phyloP scores from a whole-genome alignment of 179 eudicot genomes.

The Gypsophila paniculata region DNA sequence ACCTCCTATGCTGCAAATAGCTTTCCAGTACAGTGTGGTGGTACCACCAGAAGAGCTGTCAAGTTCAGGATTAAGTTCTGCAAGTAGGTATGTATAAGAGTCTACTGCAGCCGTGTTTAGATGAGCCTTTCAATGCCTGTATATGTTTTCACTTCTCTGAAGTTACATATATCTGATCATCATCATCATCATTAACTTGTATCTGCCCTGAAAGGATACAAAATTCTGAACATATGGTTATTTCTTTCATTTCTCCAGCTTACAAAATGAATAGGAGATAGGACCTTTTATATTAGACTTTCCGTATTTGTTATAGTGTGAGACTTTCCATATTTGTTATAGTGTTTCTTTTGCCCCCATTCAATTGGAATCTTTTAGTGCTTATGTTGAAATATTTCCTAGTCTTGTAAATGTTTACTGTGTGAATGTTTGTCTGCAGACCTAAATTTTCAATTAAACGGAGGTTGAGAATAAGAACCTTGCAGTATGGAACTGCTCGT shows the following conservation, averaged over 20 bases:
- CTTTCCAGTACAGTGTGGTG: slow-evolving; percentile 90
- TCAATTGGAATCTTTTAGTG: background rate
- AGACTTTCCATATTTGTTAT: too few species aligned
- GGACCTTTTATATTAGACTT: background rate
- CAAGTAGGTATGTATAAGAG: slow-evolving; percentile 58
- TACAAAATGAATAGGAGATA: background rate
- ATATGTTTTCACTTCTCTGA: too few species aligned
- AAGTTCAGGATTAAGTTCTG: slow-evolving; percentile 47
- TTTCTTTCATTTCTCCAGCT: background rate
- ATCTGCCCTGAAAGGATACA: slow-evolving; percentile 4
- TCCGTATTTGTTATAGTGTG: background rate
- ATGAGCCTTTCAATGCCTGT: background rate
- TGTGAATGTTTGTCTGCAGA: slow-evolving; percentile 44
- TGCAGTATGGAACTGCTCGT: slow-evolving; percentile 74
- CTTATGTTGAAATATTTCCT: background rate
- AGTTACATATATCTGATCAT: background rate
- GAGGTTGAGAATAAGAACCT: slow-evolving; percentile 78
- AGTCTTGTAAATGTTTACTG: background rate
- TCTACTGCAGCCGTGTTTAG: background rate
- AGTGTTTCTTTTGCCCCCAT: background rate
- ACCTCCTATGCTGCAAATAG: slow-evolving; percentile 84
- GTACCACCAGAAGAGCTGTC: slow-evolving; percentile 82
- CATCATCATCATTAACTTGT: background rate
- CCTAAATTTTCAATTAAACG: slow-evolving; percentile 65
- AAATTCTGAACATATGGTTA: background rate